Percentiles rank a stretch among this genome's conserved stretches.
phyloP scores from a whole-genome alignment of 225 moss, liverwort and hornwort genomes.

The Ulota crispa region DNA sequence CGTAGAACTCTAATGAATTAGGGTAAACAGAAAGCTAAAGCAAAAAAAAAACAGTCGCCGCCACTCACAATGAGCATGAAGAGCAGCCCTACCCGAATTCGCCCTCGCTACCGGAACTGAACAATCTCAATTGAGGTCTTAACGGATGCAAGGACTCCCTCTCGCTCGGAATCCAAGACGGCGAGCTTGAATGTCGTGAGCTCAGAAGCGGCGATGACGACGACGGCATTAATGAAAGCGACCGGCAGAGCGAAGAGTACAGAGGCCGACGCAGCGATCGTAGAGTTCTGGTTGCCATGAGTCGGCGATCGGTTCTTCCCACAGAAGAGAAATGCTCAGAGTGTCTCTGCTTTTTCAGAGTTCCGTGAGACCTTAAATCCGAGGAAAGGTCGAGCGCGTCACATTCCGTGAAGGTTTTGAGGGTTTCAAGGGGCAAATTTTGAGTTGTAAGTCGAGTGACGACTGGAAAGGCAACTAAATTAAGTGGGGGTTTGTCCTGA shows the following conservation, averaged over 20 bases:
- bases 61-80: background rate
- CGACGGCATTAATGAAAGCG: constrained; percentile 12
- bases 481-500: background rate
- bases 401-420: background rate
- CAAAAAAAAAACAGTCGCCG: background rate
- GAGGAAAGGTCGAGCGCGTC: background rate
- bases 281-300: constrained; percentile 19
- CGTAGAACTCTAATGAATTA: background rate
- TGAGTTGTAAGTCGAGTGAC: background rate
- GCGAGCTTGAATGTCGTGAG: background rate
- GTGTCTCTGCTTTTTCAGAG: background rate
- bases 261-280: constrained; percentile 24
- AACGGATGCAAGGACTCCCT: background rate
- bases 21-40: background rate
- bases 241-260: constrained; percentile 14
- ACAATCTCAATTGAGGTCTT: constrained; percentile 3
- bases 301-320: background rate
- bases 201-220: background rate
- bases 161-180: background rate
- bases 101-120: constrained; percentile 30
- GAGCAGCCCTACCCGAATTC: constrained; percentile 34
- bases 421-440: background rate
- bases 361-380: background rate
- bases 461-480: background rate
- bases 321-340: background rate